These are phyloP conservation scores for Acarospora socialis DNA, from an alignment of 2,329 filamentous ascomycete genomes.

Conservation along the genomic window DNA sequence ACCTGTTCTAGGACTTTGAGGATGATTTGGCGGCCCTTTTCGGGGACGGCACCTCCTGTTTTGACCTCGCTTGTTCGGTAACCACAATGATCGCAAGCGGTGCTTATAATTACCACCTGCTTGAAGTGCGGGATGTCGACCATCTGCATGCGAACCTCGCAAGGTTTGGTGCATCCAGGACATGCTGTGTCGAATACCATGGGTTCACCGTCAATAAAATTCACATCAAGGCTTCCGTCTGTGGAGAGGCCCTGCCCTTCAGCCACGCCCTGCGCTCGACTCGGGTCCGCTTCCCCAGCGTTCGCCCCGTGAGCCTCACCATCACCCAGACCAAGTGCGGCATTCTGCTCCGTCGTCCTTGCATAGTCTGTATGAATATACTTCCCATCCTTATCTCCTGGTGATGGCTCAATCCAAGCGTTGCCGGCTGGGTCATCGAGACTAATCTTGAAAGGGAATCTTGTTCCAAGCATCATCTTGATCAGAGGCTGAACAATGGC, in stretches of 20 bases:
- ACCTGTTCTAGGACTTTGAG: conserved; percentile 53
- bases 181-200: conserved; percentile 88
- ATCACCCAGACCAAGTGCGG: conserved; percentile 58
- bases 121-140: conserved; percentile 97
- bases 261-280: conserved; percentile 38
- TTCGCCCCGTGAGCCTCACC: conserved; percentile 31
- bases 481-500: conserved; percentile 59
- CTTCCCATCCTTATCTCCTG: conserved; percentile 61
- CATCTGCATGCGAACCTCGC: conserved; percentile 95
- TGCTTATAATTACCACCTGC: conserved; percentile 91
- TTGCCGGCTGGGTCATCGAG: conserved; percentile 90
- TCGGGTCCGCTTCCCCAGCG: conserved; percentile 23
- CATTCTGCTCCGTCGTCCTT: conserved; percentile 75
- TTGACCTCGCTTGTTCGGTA: conserved; percentile 96
- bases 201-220: conserved; percentile 85
- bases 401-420: conserved; percentile 86
- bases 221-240: conserved; percentile 49
- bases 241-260: conserved; percentile 28
- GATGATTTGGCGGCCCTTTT: conserved; percentile 69
- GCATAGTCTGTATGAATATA: conserved; percentile 76
- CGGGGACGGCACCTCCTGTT: conserved; percentile 84
- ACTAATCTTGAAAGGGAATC: conserved; percentile 77
- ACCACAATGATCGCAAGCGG: conserved; percentile 79
- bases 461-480: conserved; percentile 57
- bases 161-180: conserved; percentile 75